A percentile compares a stretch with the other conserved stretches of the same genome.
Conservation (phyloP, 1,139 yeast species). For the Magnusiomyces fungicola region DNA sequence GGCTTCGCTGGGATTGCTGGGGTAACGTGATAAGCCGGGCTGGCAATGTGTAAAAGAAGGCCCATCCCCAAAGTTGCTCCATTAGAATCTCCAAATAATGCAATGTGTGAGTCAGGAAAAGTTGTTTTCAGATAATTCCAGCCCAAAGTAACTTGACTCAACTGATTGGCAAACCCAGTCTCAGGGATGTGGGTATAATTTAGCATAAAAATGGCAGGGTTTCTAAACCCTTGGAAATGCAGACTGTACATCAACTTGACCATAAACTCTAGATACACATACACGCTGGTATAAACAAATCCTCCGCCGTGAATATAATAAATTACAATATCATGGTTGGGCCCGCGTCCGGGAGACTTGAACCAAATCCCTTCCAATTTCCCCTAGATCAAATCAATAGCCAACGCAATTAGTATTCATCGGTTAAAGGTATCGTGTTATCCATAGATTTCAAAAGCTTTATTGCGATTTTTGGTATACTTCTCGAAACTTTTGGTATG, state of each 20-base stretch:
- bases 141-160: conserved; percentile 26
- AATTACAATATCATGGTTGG: conserved; percentile 32
- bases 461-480: too few species aligned
- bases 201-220: conserved; percentile 38
- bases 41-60: conserved; percentile 32
- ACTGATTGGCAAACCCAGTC: conserved; percentile 26
- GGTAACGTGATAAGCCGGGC: conserved; percentile 24
- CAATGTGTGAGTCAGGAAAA: conserved; percentile 26
- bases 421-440: too few species aligned
- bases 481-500: conserved; percentile 8
- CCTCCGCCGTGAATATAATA: conserved; percentile 36
- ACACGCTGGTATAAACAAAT: conserved; percentile 25
- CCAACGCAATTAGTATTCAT: neutral
- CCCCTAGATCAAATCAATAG: conserved; percentile 15
- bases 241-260: conserved; percentile 33
- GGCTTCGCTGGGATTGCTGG: conserved; percentile 25
- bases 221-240: conserved; percentile 39
- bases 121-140: conserved; percentile 29
- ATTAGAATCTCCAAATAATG: conserved; percentile 38
- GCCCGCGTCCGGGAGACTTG: conserved; percentile 28
- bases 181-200: conserved; percentile 28
- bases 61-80: conserved; percentile 38
- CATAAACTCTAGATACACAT: conserved; percentile 37
- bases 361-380: conserved; percentile 33
- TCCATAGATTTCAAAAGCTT: too few species aligned